Base-by-base conservation (phyloP, 352 stramenopile species). In the Pythium phragmitis region DNA sequence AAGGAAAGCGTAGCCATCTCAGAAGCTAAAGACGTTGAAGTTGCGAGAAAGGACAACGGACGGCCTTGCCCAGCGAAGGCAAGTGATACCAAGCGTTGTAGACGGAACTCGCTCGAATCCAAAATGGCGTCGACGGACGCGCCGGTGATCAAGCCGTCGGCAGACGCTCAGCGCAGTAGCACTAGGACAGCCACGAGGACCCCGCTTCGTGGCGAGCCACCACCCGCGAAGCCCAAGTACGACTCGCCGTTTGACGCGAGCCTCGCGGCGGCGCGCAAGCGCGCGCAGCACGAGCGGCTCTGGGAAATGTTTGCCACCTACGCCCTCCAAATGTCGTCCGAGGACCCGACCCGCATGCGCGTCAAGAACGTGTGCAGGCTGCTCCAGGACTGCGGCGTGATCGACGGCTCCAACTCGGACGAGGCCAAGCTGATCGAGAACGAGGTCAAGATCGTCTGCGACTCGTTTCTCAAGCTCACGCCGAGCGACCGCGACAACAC, bases 231-330 rank as follows among this genome's bases (percentile, higher is more conserved):
- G 41, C 52, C 51, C 17, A 77, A 82, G 34, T 88, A 85, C 51
- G 74, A 80, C 43, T 88, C 81, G 13, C 78, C 78, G 6, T 91
- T 91, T 49, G 80, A 91, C 30, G 76, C 67, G 28, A 91, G 76
- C 48, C 75, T 91, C 43, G 69, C 75, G 9, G 71, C 55, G 0
- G 79, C 78, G 49, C 64, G 79, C 7, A 85, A 85, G 60, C 75
- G 77, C 12, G 79, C 75, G 21, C 79, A 89, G 60, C 79, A 88
- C 34, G 85, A 94, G 54, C 75, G 80, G 42, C 69, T 94, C 16
- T 94, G 84, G 84, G 80, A 89, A 57, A 85, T 92, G 55, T 94
- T 92, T 36, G 82, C 81, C 5, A 76, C 75, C 17, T 94, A 91
- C 53, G 79, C 82, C 47, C 65, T 94, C 50, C 81, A 87, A 56